phyloP scores from a whole-genome alignment of 768 basidiomycete species.

The Collybia sordida region DNA sequence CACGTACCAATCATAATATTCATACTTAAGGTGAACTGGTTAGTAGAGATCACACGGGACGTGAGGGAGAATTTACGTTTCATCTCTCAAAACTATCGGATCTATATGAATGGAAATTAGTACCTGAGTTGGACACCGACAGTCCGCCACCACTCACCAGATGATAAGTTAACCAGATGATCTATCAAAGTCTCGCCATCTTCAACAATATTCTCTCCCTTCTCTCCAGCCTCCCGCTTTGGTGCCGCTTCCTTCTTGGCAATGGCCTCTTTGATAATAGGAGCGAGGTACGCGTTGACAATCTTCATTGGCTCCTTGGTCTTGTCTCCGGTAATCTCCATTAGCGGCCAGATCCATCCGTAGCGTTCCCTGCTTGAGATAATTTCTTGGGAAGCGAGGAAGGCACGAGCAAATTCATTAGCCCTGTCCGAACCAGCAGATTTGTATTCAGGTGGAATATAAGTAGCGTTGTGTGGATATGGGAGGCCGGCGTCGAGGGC shows the following conservation, averaged over 20 bases:
- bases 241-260: slow-evolving; percentile 30
- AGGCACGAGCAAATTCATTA: slow-evolving; percentile 47
- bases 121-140: not conserved
- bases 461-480: slow-evolving; percentile 44
- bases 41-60: not conserved
- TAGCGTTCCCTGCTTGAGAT: slow-evolving; percentile 41
- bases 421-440: slow-evolving; percentile 28
- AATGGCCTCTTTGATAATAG: slow-evolving; percentile 51
- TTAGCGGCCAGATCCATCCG: slow-evolving; percentile 54
- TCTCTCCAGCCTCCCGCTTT: slow-evolving; percentile 15
- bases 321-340: slow-evolving; percentile 48
- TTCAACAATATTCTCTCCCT: slow-evolving; percentile 26
- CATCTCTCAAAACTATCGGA: slow-evolving; percentile 48
- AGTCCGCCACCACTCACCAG: slow-evolving; percentile 27
- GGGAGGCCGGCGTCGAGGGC: slow-evolving; percentile 50
- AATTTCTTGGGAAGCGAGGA: slow-evolving; percentile 44
- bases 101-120: slow-evolving; percentile 19
- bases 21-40: slow-evolving; percentile 21
- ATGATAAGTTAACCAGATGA: slow-evolving; percentile 51
- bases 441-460: slow-evolving; percentile 18
- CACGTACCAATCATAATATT: slow-evolving; percentile 44
- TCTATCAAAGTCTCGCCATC: slow-evolving; percentile 55
- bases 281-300: slow-evolving; percentile 52
- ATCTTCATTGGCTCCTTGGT: slow-evolving; percentile 49
- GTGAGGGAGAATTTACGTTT: slow-evolving; percentile 28